Evolutionary conservation across 768 basidiomycete species (phyloP), one percentile per base, ranked within the genome.

Genomic region (Phanerochaete sordida): DNA sequence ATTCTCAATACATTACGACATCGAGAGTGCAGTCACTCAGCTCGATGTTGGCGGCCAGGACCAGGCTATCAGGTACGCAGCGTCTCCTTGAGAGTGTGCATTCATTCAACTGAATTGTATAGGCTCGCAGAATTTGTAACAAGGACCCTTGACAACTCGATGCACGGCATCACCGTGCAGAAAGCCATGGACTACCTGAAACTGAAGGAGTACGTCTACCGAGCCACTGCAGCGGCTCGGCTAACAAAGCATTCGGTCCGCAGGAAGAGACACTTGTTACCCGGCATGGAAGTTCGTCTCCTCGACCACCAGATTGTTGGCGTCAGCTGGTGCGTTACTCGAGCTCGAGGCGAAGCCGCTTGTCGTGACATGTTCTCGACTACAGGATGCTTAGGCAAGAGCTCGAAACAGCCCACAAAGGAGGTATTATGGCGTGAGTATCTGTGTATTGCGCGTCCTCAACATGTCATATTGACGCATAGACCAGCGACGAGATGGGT

Each of bases 271-370:
- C 84, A 88, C 59, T 66, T 84, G 19, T 69, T 94, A 1, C 86
- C 87, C 0, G 90, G 89, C 0, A 73, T 93, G 61, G 84, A 86
- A 67, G 82, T 91, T 12, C 79, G 83, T 3, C 76, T 93, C 9
- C 76, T 93, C 61, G 81, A 84, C 7, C 91, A 93, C 67, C 88
- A 93, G 70, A 75, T 82, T 37, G 86, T 93, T 53, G 91, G 91
- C 0, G 90, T 93, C 19, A 81, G 81, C 37, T 93, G 90, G 87
- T 82, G 60, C 33, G 74, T 43, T 43, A 16, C 19, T 19, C 19
- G 6, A 19, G 19, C 39, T 63, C 24, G 53, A 16, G 12, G 33
- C 16, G 52, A 28, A 23, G 19, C 16, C 23, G 19, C 15, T 24
- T 52, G 15, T 26, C 19, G n/a, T 26, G 49, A 5, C 23, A 15